These are phyloP conservation scores for Pseudopithomyces maydicus DNA, from an alignment of 2,329 filamentous ascomycete species.

Conservation along the genomic window DNA sequence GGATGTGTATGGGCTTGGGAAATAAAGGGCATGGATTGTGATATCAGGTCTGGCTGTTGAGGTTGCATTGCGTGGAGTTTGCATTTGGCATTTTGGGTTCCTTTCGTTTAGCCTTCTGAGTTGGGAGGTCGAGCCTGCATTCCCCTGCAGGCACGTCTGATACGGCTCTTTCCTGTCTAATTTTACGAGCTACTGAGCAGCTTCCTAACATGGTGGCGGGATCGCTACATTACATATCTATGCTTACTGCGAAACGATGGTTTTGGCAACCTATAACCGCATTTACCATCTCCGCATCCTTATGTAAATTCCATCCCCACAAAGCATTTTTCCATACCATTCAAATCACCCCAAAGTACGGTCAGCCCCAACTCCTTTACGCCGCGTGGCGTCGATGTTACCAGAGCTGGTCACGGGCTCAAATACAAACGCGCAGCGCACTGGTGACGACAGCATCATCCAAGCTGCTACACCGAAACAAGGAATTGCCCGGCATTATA, in stretches of 20 bases:
- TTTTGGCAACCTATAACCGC: background rate
- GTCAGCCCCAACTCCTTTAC: background rate
- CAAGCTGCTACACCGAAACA: conserved; percentile 7
- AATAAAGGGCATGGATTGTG: conserved; percentile 11
- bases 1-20: conserved; percentile 22
- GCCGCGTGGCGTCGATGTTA: background rate
- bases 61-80: conserved; percentile 37
- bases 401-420: background rate
- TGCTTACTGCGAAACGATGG: background rate
- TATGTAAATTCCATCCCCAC: background rate
- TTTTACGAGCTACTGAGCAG: conserved; percentile 14
- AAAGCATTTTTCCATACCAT: too few relatives aligned
- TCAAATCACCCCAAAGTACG: too few relatives aligned
- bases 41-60: conserved; percentile 14
- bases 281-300: conserved; percentile 10
- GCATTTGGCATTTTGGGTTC: conserved; percentile 18
- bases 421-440: background rate
- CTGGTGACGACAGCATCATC: background rate
- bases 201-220: conserved; percentile 15
- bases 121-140: conserved; percentile 1
- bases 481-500: conserved; percentile 22
- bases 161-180: conserved; percentile 34
- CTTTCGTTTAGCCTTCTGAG: conserved; percentile 24
- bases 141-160: conserved; percentile 23
- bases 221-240: background rate